A percentile compares a stretch with the other conserved stretches of the same genome.
These are phyloP conservation scores for Rhododendron simsii DNA, from an alignment of 148 eudicot genomes.

Conservation along the genomic window DNA sequence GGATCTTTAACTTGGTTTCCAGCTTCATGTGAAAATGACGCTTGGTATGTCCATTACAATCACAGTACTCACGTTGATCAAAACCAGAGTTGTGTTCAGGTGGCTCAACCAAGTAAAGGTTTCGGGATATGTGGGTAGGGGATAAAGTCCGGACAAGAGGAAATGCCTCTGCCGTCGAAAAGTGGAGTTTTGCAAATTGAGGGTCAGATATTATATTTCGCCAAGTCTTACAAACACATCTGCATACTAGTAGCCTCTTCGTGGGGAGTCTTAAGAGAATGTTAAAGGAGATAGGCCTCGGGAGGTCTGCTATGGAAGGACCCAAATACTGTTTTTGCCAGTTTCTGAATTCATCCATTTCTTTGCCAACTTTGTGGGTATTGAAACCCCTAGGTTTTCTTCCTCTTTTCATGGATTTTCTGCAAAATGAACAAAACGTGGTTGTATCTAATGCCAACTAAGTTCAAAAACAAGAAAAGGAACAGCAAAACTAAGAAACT, in stretches of 20 bases:
- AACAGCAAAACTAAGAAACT: no score
- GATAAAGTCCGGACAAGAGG: background rate
- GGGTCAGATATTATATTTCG: background rate
- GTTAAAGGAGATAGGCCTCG: background rate
- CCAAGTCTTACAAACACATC: conserved; percentile 10
- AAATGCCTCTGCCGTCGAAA: background rate
- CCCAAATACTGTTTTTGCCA: background rate
- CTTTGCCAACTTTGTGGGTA: background rate
- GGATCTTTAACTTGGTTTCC: conserved; percentile 13
- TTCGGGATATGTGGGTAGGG: conserved; percentile 5
- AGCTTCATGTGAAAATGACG: conserved; percentile 5
- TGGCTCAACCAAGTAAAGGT: conserved; percentile 10
- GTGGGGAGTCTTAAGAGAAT: background rate
- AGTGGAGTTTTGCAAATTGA: conserved; percentile 13
- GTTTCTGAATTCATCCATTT: background rate
- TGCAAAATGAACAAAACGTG: background rate
- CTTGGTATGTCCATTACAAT: background rate
- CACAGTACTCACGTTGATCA: background rate
- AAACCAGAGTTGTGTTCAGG: background rate
- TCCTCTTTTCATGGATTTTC: background rate
- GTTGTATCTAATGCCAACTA: background rate
- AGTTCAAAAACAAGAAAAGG: background rate
- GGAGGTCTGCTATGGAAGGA: background rate
- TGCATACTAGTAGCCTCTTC: background rate
- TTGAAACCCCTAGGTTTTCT: conserved; percentile 1